These are phyloP conservation scores for Neofusicoccum parvum DNA, from an alignment of 2,329 filamentous ascomycete genomes.

Conservation along the genomic window DNA sequence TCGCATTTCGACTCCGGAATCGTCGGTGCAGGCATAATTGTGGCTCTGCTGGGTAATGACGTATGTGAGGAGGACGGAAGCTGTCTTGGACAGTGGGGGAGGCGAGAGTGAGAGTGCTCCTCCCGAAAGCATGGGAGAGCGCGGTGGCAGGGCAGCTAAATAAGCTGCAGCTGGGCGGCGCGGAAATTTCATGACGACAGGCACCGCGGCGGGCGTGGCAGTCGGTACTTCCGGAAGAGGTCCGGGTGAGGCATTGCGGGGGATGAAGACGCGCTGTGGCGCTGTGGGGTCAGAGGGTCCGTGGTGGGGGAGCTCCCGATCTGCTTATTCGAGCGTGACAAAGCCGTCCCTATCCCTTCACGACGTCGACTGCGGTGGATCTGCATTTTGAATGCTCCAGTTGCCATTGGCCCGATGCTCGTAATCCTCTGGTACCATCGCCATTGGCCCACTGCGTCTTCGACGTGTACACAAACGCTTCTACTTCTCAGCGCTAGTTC, in stretches of 20 bases:
- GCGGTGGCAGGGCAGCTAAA: not conserved
- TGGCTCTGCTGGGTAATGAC: not conserved
- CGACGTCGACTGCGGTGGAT: not conserved
- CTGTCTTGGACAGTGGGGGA: not conserved
- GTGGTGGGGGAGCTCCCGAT: not conserved
- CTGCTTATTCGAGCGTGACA: conserved; percentile 11
- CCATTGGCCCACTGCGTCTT: too few species aligned
- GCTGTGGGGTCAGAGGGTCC: not conserved
- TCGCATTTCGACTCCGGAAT: conserved; percentile 37
- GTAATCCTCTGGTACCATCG: not conserved
- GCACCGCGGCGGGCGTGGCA: not conserved
- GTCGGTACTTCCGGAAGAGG: not conserved
- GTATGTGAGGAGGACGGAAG: not conserved
- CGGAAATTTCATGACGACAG: not conserved
- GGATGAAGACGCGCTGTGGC: not conserved
- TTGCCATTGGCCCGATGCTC: not conserved
- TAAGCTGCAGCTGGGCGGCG: not conserved
- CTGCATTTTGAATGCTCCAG: not conserved
- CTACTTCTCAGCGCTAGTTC: not conserved
- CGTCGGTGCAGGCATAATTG: conserved; percentile 29
- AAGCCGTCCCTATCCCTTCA: not conserved
- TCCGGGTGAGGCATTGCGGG: not conserved
- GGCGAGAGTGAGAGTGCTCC: not conserved
- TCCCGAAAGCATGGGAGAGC: not conserved
- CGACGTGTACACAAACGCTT: not conserved